Percentiles rank a stretch among this genome's conserved stretches.
These are phyloP conservation scores for Penicillium expansum DNA, from an alignment of 2,329 filamentous ascomycete species.

Conservation along the genomic window DNA sequence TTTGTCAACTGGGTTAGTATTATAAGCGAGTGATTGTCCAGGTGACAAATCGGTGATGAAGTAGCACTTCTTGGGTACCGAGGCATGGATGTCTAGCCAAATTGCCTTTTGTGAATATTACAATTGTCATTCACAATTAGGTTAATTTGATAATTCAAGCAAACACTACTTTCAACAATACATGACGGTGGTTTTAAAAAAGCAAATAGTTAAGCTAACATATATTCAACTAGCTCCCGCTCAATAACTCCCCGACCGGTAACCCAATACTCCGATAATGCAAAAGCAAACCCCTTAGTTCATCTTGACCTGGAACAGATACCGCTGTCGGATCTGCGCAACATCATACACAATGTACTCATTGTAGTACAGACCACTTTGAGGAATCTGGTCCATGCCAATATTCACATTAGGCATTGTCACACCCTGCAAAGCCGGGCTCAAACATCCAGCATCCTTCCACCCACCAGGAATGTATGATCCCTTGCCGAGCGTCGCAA, in stretches of 20 bases:
- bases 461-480: conserved; percentile 62
- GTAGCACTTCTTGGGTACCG: too few species aligned
- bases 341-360: conserved; percentile 52
- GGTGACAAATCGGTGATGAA: too few species aligned
- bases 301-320: conserved; percentile 47
- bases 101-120: not conserved
- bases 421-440: conserved; percentile 64
- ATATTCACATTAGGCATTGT: conserved; percentile 52
- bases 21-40: too few species aligned
- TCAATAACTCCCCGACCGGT: not conserved
- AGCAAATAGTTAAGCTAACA: not conserved
- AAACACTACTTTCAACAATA: not conserved
- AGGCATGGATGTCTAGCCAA: not conserved
- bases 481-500: conserved; percentile 71
- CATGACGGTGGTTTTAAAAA: not conserved
- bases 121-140: too few species aligned
- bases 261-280: not conserved
- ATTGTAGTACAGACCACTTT: conserved; percentile 34
- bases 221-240: not conserved
- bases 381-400: not conserved
- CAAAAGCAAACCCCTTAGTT: conserved; percentile 7
- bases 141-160: not conserved
- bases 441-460: conserved; percentile 71
- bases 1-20: too few species aligned
- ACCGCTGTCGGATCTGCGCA: conserved; percentile 47